Base-by-base conservation (phyloP, 805 yeast species). In the Vanderwaltozyma tropicalis region DNA sequence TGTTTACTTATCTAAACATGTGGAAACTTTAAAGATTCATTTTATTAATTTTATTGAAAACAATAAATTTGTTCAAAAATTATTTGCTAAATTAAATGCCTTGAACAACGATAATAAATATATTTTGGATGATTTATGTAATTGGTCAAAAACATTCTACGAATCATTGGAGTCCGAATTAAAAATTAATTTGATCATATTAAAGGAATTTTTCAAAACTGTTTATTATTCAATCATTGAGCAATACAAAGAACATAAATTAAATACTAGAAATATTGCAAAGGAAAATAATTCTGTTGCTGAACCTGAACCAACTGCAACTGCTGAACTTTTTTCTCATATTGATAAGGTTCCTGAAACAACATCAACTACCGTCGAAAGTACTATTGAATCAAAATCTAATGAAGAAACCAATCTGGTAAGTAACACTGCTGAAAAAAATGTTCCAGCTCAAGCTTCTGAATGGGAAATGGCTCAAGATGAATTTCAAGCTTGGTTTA, bases 401-500 rank as follows among this genome's bases (percentile, higher is more conserved):
- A n/a, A 15, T 4, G 4, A 9, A 1, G 28, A 21, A 28, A 26
- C 37, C 6, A 28, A 34, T 21, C 22, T 35, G 18, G 32, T 13
- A 9, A 35, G 13, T 28, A 9, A 12, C 6, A 8, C 29, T 12
- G 22, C 9, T 5, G 19, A 18, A n/a, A 25, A 35, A 10, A 30
- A 35, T n/a, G 13, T 11, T 14, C 14, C 17, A 11, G 9, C n/a
- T 19, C 13, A 17, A 30, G 17, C 25, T 17, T 30, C 33, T 4
- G 32, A 37, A n/a, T 37, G 35, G 39, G 38, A 33, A 22, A 3
- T 16, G 2, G 30, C 22, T 16, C 62, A 61, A 33, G 57, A 59
- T 21, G 69, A 66, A 37, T 61, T 63, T 28, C 44, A 54, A 10
- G 47, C 50, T 6, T 66, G 68, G 69, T 53, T 51, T 27, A 40